Base-by-base conservation (phyloP, 345 rosid genomes). In the Trapa bicornis region DNA sequence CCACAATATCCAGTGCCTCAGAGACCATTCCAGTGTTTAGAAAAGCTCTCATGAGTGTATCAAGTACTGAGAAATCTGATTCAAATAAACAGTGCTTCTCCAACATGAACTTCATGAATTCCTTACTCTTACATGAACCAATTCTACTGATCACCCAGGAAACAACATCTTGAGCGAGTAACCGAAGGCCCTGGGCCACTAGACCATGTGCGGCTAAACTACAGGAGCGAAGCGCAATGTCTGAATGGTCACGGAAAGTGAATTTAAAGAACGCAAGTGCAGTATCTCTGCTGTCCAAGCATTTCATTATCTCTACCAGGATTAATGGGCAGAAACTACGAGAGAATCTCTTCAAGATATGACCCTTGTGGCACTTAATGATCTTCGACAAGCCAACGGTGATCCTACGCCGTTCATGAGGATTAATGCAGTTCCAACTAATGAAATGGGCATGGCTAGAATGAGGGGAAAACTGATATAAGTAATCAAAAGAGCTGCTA, bases 191-290 rank as follows among this genome's bases (percentile, higher is more conserved):
- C 37, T 75, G 68, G 0, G 85, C 71, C 1, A 83, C 87, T 71
- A 89, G 75, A 42, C 78, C 53, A 80, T 83, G 96, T 0, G 83
- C 88, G 2, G 74, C 86, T 5, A 78, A 47, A 74, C 89, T 86
- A 70, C 74, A 79, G 33, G 85, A 74, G 63, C 66, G 70, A 43
- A 83, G 69, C 13, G 69, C 67, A 48, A 56, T 37, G 58, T 76
- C 78, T 0, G 92, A 85, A 67, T 78, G 77, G 64, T 78, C 78
- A 22, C 73, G 69, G 74, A 85, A 85, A 0, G 64, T 80, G 22
- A 80, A 68, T 69, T 86, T 89, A 72, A 89, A 86, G 77, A 89
- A 83, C 12, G 89, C 86, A 69, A 79, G 82, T 14, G 89, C 87
- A 0, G 82, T 71, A 54, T 80, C 79, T 54, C 89, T 81, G 64